phyloP scores from a whole-genome alignment of 441 rosid genomes.

The Gossypium aridum region DNA sequence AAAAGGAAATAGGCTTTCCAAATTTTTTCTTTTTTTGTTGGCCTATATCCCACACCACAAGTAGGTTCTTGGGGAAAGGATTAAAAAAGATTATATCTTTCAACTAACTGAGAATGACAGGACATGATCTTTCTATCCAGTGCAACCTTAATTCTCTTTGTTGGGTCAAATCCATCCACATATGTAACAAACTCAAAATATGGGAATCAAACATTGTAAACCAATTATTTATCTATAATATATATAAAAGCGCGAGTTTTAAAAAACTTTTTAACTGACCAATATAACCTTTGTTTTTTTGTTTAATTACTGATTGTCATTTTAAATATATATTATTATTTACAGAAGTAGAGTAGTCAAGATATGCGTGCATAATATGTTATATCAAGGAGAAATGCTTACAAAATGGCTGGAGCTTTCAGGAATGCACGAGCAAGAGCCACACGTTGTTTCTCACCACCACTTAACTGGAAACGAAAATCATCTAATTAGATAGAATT shows the following conservation, averaged over 20 bases:
- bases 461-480: conserved; percentile 66
- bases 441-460: conserved; percentile 99
- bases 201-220: background rate
- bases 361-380: background rate
- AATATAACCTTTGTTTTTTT: too few relatives aligned
- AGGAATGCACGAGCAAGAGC: conserved; percentile 94
- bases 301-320: too few relatives aligned
- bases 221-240: background rate
- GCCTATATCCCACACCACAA: background rate
- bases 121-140: conserved; percentile 11
- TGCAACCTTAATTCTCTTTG: background rate
- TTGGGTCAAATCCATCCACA: background rate
- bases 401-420: conserved; percentile 86
- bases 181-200: conserved; percentile 1
- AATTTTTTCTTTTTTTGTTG: background rate
- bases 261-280: too few relatives aligned
- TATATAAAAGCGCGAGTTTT: too few relatives aligned
- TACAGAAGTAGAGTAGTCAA: background rate
- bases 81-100: background rate
- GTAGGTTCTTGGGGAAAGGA: background rate
- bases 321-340: too few relatives aligned
- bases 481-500: conserved; percentile 5
- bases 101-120: background rate
- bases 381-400: conserved; percentile 29
- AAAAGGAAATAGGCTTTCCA: background rate